Evolutionary conservation across 78 protist genomes (phyloP), one percentile per base, ranked within the genome.

Genomic region (Pelomyxa schiedti): DNA sequence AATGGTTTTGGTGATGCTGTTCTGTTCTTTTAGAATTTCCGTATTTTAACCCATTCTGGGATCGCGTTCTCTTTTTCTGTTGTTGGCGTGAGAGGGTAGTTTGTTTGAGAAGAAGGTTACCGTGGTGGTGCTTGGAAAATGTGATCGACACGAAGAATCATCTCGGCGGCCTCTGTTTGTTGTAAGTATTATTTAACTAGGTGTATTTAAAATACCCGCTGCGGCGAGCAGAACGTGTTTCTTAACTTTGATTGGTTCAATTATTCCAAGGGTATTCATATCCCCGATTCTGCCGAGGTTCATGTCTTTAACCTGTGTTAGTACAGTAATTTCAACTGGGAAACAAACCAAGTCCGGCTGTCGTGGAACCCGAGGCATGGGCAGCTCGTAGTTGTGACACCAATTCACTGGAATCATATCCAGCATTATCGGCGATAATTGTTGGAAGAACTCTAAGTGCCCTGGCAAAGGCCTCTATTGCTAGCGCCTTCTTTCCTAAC

Each of bases 131-230:
- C 74, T 29, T 88, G 66, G 40, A 97, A 39, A 43, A 97, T 84
- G 64, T 91, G 86, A 71, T 97, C 99, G 9, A 95, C 99, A 39
- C 99, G 88, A 66, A 97, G 87, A 38, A 97, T 93, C 98, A 97
- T 94, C 75, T 96, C 99, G 24, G 98, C 98, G n/a, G 99, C 99
- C 84, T 97, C 99, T 24, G n/a, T n/a, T n/a, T n/a, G n/a, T n/a
- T n/a, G n/a, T n/a, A n/a, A n/a, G n/a, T n/a, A n/a, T n/a, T n/a
- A n/a, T n/a, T n/a, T n/a, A n/a, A n/a, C n/a, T n/a, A n/a, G n/a
- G n/a, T n/a, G n/a, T n/a, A n/a, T n/a, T n/a, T n/a, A n/a, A n/a
- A n/a, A n/a, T n/a, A n/a, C n/a, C n/a, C n/a, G 91, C 65, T 5
- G 99, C 98, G 24, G 94, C 84, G 29, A 87, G 53, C 8, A 97